A percentile compares a stretch with the other conserved stretches of the same genome.
phyloP scores from a whole-genome alignment of 345 rosid genomes.

The Brassica napus region DNA sequence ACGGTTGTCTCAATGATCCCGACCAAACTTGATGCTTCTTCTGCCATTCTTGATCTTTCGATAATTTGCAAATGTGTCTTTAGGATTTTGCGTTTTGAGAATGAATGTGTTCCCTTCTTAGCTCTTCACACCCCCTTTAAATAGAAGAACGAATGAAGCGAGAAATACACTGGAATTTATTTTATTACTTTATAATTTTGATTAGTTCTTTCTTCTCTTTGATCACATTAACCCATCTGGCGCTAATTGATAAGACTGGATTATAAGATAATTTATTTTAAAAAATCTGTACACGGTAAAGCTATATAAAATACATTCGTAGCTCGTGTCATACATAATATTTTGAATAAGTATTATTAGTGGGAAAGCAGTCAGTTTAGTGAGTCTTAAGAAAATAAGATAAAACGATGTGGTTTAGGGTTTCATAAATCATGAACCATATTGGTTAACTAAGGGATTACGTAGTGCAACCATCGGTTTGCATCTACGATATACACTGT shows the following conservation, averaged over 20 bases:
- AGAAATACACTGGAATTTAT: not conserved
- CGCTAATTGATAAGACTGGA: not conserved
- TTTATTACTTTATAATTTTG: not conserved
- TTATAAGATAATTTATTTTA: not conserved
- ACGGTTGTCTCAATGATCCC: slow-evolving; percentile 27
- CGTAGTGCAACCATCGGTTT: not conserved
- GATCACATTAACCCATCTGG: not conserved
- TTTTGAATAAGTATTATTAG: slow-evolving; percentile 19
- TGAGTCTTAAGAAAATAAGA: not conserved
- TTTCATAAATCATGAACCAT: not conserved
- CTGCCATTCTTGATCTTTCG: slow-evolving; percentile 8
- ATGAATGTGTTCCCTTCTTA: not conserved
- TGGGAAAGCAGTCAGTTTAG: slow-evolving; percentile 1
- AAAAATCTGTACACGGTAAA: not conserved
- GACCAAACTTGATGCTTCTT: slow-evolving; percentile 29
- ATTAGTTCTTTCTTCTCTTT: not conserved
- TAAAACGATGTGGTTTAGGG: not conserved
- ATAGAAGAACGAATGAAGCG: not conserved
- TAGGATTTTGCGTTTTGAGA: not conserved
- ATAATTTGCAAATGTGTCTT: not conserved
- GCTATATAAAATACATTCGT: not conserved
- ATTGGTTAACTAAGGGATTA: not conserved
- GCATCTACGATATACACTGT: not conserved
- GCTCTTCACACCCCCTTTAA: not conserved
- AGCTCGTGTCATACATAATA: slow-evolving; percentile 7